These are phyloP conservation scores for Saccharomyces kudriavzevii DNA, from an alignment of 805 yeast genomes.

Conservation along the genomic window DNA sequence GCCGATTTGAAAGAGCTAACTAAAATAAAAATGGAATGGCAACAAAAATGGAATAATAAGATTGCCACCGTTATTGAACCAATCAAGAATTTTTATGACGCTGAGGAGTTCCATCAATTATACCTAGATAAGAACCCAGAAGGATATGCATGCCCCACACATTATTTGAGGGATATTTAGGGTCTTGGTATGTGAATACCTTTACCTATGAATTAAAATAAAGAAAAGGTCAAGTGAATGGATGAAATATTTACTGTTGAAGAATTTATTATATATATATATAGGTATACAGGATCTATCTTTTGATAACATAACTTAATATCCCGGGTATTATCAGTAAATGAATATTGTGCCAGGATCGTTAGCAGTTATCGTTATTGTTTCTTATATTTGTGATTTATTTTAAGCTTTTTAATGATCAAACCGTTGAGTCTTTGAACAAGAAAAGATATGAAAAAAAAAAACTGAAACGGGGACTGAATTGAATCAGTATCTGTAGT, in stretches of 20 bases:
- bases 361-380: background rate
- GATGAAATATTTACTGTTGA: conserved; percentile 16
- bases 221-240: background rate
- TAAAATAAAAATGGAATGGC: conserved; percentile 44
- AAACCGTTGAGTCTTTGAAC: conserved; percentile 19
- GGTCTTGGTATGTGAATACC: background rate
- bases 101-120: conserved; percentile 90
- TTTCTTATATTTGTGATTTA: background rate
- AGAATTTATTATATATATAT: conserved; percentile 12
- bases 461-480: background rate
- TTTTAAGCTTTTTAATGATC: conserved; percentile 6
- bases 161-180: conserved; percentile 53
- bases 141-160: conserved; percentile 89
- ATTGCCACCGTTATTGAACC: conserved; percentile 69
- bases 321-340: conserved; percentile 1
- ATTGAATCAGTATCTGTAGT: conserved; percentile 79
- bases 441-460: conserved; percentile 1
- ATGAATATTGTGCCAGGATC: background rate
- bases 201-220: background rate
- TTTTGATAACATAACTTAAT: background rate
- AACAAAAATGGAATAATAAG: conserved; percentile 59
- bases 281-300: background rate
- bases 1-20: conserved; percentile 40
- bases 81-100: conserved; percentile 69
- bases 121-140: conserved; percentile 72